phyloP scores from a whole-genome alignment of 495 filamentous ascomycete species.

The Penicillium maclennaniae region DNA sequence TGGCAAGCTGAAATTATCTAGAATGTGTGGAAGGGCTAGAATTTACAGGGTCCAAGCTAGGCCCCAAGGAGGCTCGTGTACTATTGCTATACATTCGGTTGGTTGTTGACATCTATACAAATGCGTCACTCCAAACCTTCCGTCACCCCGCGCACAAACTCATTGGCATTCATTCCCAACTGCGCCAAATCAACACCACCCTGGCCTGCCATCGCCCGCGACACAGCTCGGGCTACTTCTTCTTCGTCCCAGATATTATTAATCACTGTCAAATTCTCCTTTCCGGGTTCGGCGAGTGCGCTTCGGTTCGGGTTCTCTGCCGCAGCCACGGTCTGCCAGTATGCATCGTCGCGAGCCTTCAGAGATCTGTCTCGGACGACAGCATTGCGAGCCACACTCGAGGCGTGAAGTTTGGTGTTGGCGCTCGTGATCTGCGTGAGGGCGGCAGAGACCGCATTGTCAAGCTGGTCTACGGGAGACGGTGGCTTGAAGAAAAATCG shows the following conservation, averaged over 20 bases:
- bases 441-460: conserved; percentile 36
- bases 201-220: conserved; percentile 43
- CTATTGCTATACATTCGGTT: not conserved
- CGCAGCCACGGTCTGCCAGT: conserved; percentile 52
- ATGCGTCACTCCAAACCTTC: conserved; percentile 31
- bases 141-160: conserved; percentile 43
- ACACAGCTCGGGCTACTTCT: conserved; percentile 53
- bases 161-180: conserved; percentile 41
- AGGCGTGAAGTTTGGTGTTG: conserved; percentile 48
- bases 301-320: conserved; percentile 30
- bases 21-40: not conserved
- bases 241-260: conserved; percentile 50
- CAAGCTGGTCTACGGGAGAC: conserved; percentile 43
- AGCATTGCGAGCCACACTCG: conserved; percentile 54
- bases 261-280: conserved; percentile 9
- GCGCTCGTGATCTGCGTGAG: conserved; percentile 42
- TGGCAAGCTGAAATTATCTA: conserved; percentile 1
- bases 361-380: conserved; percentile 54
- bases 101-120: not conserved
- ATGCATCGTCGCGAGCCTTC: conserved; percentile 51
- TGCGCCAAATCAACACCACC: conserved; percentile 46
- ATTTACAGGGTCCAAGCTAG: not conserved
- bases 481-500: conserved; percentile 58
- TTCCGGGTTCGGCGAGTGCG: conserved; percentile 23
- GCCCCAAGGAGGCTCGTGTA: not conserved